These are phyloP conservation scores for Trichoderma sp. DNA, from an alignment of 2,329 filamentous ascomycete genomes.

Conservation along the genomic window DNA sequence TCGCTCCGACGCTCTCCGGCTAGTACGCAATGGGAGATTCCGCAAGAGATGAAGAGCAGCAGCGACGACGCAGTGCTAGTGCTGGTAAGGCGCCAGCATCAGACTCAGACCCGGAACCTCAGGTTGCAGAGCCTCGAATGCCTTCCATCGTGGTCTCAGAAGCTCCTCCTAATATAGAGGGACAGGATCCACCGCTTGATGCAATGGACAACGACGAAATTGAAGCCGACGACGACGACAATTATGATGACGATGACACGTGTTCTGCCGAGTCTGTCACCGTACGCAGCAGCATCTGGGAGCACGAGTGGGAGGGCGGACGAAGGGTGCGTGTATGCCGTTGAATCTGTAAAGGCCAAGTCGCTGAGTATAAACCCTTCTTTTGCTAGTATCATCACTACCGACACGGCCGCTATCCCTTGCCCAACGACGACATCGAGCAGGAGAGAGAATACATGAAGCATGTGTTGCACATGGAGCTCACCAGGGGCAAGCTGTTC, in stretches of 20 bases:
- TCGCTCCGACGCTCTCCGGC: not conserved
- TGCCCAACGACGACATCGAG: slow-evolving; percentile 41
- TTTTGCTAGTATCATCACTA: slow-evolving; percentile 33
- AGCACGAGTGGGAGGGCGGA: slow-evolving; percentile 19
- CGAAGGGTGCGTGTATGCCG: slow-evolving; percentile 14
- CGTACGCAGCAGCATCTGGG: slow-evolving; percentile 17
- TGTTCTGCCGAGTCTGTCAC: slow-evolving; percentile 6
- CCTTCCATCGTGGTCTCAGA: not conserved
- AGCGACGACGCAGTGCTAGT: not conserved
- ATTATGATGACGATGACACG: slow-evolving; percentile 1
- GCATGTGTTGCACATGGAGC: slow-evolving; percentile 37
- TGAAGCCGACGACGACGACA: slow-evolving; percentile 8
- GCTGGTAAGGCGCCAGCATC: not conserved
- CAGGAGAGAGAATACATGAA: slow-evolving; percentile 40
- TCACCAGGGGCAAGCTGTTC: slow-evolving; percentile 37
- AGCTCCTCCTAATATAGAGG: slow-evolving; percentile 10
- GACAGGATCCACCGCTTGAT: slow-evolving; percentile 17
- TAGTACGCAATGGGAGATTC: slow-evolving; percentile 7
- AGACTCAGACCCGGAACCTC: slow-evolving; percentile 1
- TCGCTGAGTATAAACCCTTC: not conserved
- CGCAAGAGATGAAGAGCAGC: not conserved
- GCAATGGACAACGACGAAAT: slow-evolving; percentile 10
- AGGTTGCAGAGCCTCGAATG: slow-evolving; percentile 12
- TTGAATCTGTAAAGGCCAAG: not conserved
- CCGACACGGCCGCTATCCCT: slow-evolving; percentile 34